Conservation (phyloP, 768 basidiomycete genomes). For the Lactarius tabidus region DNA sequence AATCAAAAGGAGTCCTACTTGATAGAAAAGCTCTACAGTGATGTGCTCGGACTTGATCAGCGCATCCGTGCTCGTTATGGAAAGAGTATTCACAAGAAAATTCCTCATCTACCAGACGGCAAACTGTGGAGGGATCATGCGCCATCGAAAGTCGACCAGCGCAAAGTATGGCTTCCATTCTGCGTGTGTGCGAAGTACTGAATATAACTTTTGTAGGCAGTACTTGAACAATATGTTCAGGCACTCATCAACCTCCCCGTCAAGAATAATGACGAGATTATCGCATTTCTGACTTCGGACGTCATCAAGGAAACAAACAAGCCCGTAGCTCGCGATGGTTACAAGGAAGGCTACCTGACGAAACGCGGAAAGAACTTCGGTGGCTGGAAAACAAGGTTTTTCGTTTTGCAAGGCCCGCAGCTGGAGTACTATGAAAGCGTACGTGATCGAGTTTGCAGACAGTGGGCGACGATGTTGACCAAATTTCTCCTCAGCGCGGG, state of each 20-base stretch:
- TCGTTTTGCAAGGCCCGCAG: slow-evolving; percentile 85
- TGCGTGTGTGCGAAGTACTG: slow-evolving; percentile 15
- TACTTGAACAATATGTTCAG: slow-evolving; percentile 84
- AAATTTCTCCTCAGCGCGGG: slow-evolving; percentile 55
- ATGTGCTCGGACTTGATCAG: slow-evolving; percentile 84
- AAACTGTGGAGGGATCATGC: slow-evolving; percentile 96
- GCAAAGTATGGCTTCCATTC: slow-evolving; percentile 63
- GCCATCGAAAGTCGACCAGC: slow-evolving; percentile 92
- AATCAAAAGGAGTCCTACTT: slow-evolving; percentile 70
- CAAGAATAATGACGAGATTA: slow-evolving; percentile 85
- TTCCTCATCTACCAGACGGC: slow-evolving; percentile 81
- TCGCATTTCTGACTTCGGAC: slow-evolving; percentile 90
- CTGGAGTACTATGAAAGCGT: slow-evolving; percentile 96
- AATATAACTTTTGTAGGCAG: slow-evolving; percentile 41
- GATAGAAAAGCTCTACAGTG: slow-evolving; percentile 92
- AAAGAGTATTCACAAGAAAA: slow-evolving; percentile 70
- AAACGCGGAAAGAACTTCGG: slow-evolving; percentile 98
- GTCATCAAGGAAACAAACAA: slow-evolving; percentile 71
- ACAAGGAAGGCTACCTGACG: slow-evolving; percentile 94
- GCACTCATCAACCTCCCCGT: slow-evolving; percentile 76
- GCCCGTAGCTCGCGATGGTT: slow-evolving; percentile 73
- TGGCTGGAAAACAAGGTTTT: slow-evolving; percentile 95
- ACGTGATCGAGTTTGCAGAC: slow-evolving; percentile 37
- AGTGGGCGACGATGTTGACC: slow-evolving; percentile 4
- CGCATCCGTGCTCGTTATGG: slow-evolving; percentile 56